Percentiles rank a stretch among this genome's conserved stretches.
These are phyloP conservation scores for Helminthosporium solani DNA, from an alignment of 2,329 filamentous ascomycete genomes.

Conservation along the genomic window DNA sequence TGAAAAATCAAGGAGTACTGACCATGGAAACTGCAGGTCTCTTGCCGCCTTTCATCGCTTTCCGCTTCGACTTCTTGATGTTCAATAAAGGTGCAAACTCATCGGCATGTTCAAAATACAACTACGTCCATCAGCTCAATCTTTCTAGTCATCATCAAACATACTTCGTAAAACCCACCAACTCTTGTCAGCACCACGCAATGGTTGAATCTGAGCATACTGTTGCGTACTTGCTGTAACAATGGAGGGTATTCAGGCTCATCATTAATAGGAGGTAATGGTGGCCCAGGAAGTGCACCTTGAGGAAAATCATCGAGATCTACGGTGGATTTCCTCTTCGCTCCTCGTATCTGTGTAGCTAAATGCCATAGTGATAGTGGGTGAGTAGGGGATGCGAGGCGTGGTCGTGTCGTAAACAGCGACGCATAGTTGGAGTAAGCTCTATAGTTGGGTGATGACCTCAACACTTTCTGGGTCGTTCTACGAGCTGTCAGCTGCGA, in stretches of 20 bases:
- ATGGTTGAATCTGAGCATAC: slow-evolving; percentile 87
- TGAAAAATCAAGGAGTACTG: slow-evolving; percentile 22
- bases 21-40: slow-evolving; percentile 75
- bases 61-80: slow-evolving; percentile 80
- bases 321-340: slow-evolving; percentile 44
- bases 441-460: background rate
- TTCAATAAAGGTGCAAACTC: slow-evolving; percentile 83
- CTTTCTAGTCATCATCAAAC: slow-evolving; percentile 3
- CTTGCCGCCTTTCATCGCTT: slow-evolving; percentile 60
- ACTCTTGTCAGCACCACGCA: slow-evolving; percentile 91
- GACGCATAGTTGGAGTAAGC: slow-evolving; percentile 1
- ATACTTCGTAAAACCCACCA: slow-evolving; percentile 87
- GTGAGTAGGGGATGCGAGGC: slow-evolving; percentile 32
- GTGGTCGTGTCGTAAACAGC: slow-evolving; percentile 24
- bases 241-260: slow-evolving; percentile 77
- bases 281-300: slow-evolving; percentile 51
- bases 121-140: slow-evolving; percentile 37
- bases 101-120: slow-evolving; percentile 95
- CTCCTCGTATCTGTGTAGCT: slow-evolving; percentile 34
- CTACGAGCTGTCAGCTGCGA: slow-evolving; percentile 10
- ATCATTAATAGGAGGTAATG: slow-evolving; percentile 46
- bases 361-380: slow-evolving; percentile 15
- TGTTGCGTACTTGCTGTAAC: slow-evolving; percentile 78
- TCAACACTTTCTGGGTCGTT: background rate
- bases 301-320: slow-evolving; percentile 54